Evolutionary conservation across 768 basidiomycete species (phyloP).

Genomic region (Trametes maxima): DNA sequence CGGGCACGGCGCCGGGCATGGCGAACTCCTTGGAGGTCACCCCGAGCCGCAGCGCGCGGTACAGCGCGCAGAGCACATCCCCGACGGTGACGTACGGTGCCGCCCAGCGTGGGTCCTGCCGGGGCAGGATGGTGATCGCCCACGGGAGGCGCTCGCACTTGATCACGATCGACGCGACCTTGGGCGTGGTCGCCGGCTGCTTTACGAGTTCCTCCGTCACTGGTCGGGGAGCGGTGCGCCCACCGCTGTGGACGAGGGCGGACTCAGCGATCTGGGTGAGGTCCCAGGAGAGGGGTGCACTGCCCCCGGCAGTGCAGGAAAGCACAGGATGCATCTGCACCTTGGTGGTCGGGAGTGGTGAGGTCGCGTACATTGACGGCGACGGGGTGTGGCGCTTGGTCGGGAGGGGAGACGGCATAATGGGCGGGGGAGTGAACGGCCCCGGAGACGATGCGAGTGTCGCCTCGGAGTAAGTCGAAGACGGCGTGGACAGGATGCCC

Average conservation of each 20-base stretch:
- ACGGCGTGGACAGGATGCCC: slow-evolving; percentile 25
- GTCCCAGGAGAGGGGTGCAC: slow-evolving; percentile 22
- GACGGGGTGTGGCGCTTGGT: slow-evolving; percentile 8
- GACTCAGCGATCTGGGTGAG: slow-evolving; percentile 9
- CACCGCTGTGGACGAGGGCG: not conserved
- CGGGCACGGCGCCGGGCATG: slow-evolving; percentile 31
- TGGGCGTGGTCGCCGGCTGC: slow-evolving; percentile 35
- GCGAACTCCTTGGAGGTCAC: slow-evolving; percentile 46
- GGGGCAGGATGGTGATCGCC: slow-evolving; percentile 36
- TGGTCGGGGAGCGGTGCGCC: not conserved
- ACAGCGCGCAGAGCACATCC: slow-evolving; percentile 52
- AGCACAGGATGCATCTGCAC: slow-evolving; percentile 26
- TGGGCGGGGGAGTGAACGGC: slow-evolving; percentile 24
- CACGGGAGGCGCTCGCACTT: slow-evolving; percentile 38
- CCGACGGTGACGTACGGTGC: slow-evolving; percentile 42
- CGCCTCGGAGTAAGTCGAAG: slow-evolving; percentile 25
- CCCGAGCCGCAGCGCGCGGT: slow-evolving; percentile 44
- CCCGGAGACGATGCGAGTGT: slow-evolving; percentile 29
- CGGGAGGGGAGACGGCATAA: slow-evolving; percentile 7
- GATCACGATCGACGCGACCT: slow-evolving; percentile 35
- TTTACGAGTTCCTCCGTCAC: slow-evolving; percentile 24
- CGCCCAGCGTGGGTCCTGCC: slow-evolving; percentile 23
- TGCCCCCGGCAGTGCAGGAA: slow-evolving; percentile 17
- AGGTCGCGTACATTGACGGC: not conserved
- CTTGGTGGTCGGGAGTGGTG: slow-evolving; percentile 1